Conservation (phyloP, 345 rosid genomes). For the Stellera chamaejasme region DNA sequence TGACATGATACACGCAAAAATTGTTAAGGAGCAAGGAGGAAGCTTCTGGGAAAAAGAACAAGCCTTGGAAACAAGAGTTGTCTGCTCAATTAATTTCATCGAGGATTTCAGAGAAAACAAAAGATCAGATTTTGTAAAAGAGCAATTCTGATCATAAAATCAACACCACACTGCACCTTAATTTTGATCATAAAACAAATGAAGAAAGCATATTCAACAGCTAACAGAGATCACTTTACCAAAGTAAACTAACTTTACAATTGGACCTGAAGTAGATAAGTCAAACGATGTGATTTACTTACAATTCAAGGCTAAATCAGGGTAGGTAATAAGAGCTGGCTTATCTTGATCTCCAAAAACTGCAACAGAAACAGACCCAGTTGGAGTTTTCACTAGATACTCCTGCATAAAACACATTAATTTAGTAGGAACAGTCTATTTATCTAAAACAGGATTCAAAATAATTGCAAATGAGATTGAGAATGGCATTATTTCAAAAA, state of each 20-base stretch:
- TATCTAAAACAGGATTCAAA: conserved; percentile 12
- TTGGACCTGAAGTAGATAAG: no score
- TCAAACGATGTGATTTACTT: conserved; percentile 18
- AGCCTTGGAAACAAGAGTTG: conserved; percentile 84
- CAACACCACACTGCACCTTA: not conserved
- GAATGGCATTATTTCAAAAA: not conserved
- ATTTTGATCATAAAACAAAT: not conserved
- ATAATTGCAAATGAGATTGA: not conserved
- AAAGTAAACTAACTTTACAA: no score
- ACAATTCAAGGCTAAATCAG: conserved; percentile 88
- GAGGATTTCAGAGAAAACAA: conserved; percentile 6
- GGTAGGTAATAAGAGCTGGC: conserved; percentile 91
- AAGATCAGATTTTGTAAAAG: not conserved
- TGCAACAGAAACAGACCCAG: conserved; percentile 66
- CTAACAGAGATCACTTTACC: no score
- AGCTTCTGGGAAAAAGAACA: conserved; percentile 85
- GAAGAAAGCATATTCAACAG: no score
- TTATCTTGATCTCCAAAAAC: conserved; percentile 92
- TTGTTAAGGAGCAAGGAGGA: conserved; percentile 85
- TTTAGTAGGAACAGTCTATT: conserved; percentile 12
- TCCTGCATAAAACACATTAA: conserved; percentile 37
- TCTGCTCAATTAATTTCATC: conserved; percentile 37
- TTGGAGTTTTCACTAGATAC: conserved; percentile 51
- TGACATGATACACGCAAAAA: conserved; percentile 93
- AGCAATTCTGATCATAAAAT: no score